A percentile compares a stretch with the other conserved stretches of the same genome.
Evolutionary conservation across 345 rosid genomes (phyloP).

Genomic region (Carallia brachiata): DNA sequence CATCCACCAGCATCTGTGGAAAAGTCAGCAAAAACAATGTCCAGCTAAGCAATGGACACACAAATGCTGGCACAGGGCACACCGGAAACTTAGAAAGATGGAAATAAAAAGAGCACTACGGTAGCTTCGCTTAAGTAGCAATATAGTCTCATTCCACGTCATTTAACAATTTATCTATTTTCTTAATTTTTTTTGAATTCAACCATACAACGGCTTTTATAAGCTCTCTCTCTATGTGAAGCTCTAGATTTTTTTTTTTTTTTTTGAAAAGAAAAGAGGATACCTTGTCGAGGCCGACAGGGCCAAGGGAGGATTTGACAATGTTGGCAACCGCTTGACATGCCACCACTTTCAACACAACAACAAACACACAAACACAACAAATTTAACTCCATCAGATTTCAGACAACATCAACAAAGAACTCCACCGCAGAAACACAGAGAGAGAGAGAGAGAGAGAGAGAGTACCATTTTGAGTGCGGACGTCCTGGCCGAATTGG

Average conservation of each 20-base stretch:
- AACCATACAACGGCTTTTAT: too few species aligned
- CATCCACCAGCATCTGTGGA: conserved; percentile 90
- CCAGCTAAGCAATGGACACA: neutral
- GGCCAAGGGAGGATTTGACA: conserved; percentile 92
- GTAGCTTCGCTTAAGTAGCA: too few species aligned
- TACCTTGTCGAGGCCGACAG: conserved; percentile 98
- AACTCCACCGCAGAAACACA: too few species aligned
- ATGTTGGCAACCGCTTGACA: conserved; percentile 97
- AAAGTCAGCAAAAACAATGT: conserved; percentile 2
- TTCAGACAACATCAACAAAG: neutral
- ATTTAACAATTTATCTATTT: too few species aligned
- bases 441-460: neutral
- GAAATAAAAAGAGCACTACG: neutral
- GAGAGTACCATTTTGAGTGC: conserved; percentile 77
- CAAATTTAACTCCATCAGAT: neutral
- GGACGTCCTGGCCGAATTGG: conserved; percentile 93
- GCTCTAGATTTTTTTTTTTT: too few species aligned
- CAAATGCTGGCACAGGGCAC: too few species aligned
- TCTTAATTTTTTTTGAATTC: too few species aligned
- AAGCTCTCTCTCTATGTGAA: too few species aligned
- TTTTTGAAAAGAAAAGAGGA: too few species aligned
- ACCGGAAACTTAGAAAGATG: neutral
- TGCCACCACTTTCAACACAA: conserved; percentile 55
- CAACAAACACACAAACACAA: conserved; percentile 2
- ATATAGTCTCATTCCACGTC: too few species aligned